Evolutionary conservation across 2,329 filamentous ascomycete species (phyloP), one percentile per base, ranked within the genome.

Genomic region (Botrytis byssoidea): DNA sequence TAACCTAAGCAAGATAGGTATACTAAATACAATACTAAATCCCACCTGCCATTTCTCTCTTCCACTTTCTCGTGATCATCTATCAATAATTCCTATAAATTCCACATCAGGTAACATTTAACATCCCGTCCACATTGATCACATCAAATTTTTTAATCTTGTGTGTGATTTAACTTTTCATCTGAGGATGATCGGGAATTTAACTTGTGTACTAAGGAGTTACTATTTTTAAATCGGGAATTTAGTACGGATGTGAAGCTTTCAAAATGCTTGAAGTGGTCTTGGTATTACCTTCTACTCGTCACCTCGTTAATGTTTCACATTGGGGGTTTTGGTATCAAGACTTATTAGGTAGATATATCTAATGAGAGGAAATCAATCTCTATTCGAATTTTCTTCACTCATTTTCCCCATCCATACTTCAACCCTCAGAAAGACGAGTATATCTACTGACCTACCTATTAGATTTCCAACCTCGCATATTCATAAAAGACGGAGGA

Each of bases 111-210:
- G n/a, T n/a, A n/a, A n/a, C n/a, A n/a, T n/a, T n/a, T n/a, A n/a
- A n/a, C n/a, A n/a, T n/a, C n/a, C n/a, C n/a, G n/a, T n/a, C n/a
- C 51, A 55, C 25, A 14, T 29, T 14, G 5, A 55, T 8, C 25
- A 16, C 5, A 16, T 16, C 25, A 29, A 55, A 16, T n/a, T n/a
- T n/a, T 5, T 55, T 3, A n/a, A 16, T 10, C 37, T 12, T 40
- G 37, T 40, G 37, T 8, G 8, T 1, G 37, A 29, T n/a, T 16
- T 7, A 14, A 55, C 12, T 55, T 55, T 55, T 16, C 25, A 2
- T 29, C 2, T 8, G 1, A 1, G 25, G 25, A n/a, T 3, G 4
- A 55, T 55, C 51, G 12, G n/a, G n/a, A 1, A 16, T 3, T 6
- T 29, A 8, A 55, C 7, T 51, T 4, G 4, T n/a, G 10, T 12